Percentiles rank a stretch among this genome's conserved stretches.
These are phyloP conservation scores for Cicer yamashitae DNA, from an alignment of 306 rosid genomes.

Conservation along the genomic window DNA sequence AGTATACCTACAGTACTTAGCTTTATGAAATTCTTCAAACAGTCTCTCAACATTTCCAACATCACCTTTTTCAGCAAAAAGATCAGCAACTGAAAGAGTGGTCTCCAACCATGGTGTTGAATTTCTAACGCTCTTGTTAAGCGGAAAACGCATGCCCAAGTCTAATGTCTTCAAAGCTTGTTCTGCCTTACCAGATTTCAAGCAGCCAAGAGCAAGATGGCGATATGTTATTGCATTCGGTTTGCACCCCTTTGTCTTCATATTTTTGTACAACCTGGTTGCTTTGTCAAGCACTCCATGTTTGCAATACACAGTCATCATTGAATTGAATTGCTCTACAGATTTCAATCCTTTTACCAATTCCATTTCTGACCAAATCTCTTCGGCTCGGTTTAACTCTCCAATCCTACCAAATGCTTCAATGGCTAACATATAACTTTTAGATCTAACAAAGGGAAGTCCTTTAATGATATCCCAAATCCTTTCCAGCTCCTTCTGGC, in stretches of 20 bases:
- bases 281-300: slow-evolving; percentile 76
- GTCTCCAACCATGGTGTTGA: slow-evolving; percentile 95
- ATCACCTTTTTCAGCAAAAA: slow-evolving; percentile 78
- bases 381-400: slow-evolving; percentile 68
- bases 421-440: slow-evolving; percentile 77
- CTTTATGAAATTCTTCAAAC: slow-evolving; percentile 69
- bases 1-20: slow-evolving; percentile 77
- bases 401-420: slow-evolving; percentile 90
- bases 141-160: slow-evolving; percentile 56
- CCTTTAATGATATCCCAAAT: slow-evolving; percentile 69
- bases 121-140: slow-evolving; percentile 61
- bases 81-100: slow-evolving; percentile 70
- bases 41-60: slow-evolving; percentile 72
- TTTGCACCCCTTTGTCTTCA: slow-evolving; percentile 66
- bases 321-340: slow-evolving; percentile 76
- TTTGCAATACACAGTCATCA: slow-evolving; percentile 75
- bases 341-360: slow-evolving; percentile 64
- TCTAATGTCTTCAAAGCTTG: slow-evolving; percentile 77
- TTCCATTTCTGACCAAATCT: slow-evolving; percentile 86
- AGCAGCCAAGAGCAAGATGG: slow-evolving; percentile 83
- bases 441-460: slow-evolving; percentile 71
- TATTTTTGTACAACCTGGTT: slow-evolving; percentile 58
- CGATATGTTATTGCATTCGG: slow-evolving; percentile 87
- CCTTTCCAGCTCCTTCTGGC: slow-evolving; percentile 71
- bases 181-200: slow-evolving; percentile 70